Evolutionary conservation across 2,329 filamentous ascomycete species (phyloP), one percentile per base, ranked within the genome.

Genomic region (Anthostomella pinea): DNA sequence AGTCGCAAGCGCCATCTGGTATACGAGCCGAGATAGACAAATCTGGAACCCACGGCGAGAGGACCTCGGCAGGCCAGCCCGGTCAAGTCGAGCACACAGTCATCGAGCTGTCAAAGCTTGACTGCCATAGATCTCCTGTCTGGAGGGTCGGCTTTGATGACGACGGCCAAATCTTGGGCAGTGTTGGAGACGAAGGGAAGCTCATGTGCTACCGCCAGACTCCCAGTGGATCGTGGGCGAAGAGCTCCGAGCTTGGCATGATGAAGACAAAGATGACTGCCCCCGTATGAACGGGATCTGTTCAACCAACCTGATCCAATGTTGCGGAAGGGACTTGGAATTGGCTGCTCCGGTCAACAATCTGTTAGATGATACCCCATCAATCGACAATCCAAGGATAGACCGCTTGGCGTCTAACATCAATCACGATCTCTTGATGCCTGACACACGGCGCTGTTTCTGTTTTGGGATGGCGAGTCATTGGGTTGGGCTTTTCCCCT

Each of bases 71-170:
- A 5, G 75, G 75, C 17, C 68, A 77, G 45, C 77, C 80, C 3
- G 84, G 84, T 1, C 79, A 85, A 50, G 70, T 89, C 16, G 70
- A 68, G 41, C 85, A 90, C 57, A 67, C 70, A 1, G 70, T 70
- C 14, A 75, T 72, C 45, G 76, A 87, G 49, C 72, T 85, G 1
- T 83, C 82, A 7, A 77, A 75, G 52, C 72, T 90, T 7, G 78
- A 81, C 32, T 77, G 73, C 34, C 79, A 86, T 55, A 75, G 79
- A 32, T 81, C 79, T 13, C 83, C 83, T 2, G 83, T 88, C 2
- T 91, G 85, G 85, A 70, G 83, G 15, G 79, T 90, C 3, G 76
- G 76, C 1, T 91, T 89, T 50, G 78, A 81, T 50, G 73, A 75
- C 35, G 71, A 79, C 66, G 84, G 84, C 4, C 83, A 87, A 59